A percentile compares a stretch with the other conserved stretches of the same genome.
Evolutionary conservation across 108 stramenopile species (phyloP).

Genomic region (Hondaea fermentalgiana): DNA sequence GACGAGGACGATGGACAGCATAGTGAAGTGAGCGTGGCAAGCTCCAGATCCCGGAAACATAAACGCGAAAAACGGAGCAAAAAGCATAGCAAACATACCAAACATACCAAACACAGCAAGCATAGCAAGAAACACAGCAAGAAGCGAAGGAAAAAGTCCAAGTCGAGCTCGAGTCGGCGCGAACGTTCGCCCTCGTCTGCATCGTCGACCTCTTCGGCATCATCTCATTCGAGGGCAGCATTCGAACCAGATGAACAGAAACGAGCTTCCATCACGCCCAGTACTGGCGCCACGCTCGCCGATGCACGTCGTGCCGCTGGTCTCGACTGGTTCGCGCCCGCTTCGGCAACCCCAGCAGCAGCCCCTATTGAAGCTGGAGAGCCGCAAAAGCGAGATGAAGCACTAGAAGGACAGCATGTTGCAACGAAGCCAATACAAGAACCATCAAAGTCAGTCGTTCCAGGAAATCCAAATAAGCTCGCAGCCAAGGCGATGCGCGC

Average conservation of each 20-base stretch:
- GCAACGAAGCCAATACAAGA: too few relatives aligned
- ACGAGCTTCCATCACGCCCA: too few relatives aligned
- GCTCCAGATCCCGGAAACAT: background rate
- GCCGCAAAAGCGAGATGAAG: too few relatives aligned
- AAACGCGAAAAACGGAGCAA: background rate
- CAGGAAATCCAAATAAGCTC: background rate
- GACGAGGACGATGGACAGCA: too few relatives aligned
- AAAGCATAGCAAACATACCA: background rate
- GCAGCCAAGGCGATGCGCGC: background rate
- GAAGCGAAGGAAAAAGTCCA: background rate
- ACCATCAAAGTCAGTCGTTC: too few relatives aligned
- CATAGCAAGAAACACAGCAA: background rate
- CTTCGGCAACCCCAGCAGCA: background rate
- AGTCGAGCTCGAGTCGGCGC: background rate
- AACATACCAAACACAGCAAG: background rate
- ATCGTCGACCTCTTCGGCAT: background rate
- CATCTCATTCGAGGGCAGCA: background rate
- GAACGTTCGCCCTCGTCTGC: background rate
- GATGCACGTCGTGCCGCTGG: background rate
- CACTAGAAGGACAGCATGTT: too few relatives aligned
- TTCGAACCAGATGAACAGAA: too few relatives aligned
- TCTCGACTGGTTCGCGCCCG: background rate
- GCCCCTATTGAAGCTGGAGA: background rate
- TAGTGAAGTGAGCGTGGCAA: too few relatives aligned
- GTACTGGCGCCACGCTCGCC: too few relatives aligned